These are phyloP conservation scores for Amoeboaphelidium protococcarum DNA, from an alignment of 371 early-diverging fungal genomes.

Conservation along the genomic window DNA sequence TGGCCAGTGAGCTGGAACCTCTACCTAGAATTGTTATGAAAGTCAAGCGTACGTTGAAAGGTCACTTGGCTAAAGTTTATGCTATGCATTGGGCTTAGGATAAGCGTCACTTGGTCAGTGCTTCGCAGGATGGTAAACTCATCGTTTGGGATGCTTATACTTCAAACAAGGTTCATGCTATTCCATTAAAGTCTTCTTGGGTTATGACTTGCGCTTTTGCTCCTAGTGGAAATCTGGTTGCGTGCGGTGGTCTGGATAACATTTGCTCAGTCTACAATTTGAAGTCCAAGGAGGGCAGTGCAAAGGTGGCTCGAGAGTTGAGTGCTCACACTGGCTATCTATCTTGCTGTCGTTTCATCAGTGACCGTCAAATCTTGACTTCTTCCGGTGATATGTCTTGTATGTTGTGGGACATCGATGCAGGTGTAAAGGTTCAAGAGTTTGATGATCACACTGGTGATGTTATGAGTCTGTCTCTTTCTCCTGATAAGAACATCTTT, in stretches of 20 bases:
- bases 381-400: constrained; percentile 91
- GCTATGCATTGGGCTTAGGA: constrained; percentile 95
- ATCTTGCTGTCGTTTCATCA: constrained; percentile 80
- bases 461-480: constrained; percentile 75
- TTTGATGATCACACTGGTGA: constrained; percentile 94
- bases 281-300: constrained; percentile 58
- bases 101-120: constrained; percentile 77
- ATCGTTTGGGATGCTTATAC: constrained; percentile 95
- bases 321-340: constrained; percentile 86
- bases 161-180: constrained; percentile 90
- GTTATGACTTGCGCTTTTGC: constrained; percentile 98
- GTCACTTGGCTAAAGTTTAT: constrained; percentile 94
- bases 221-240: constrained; percentile 90
- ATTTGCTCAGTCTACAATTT: constrained; percentile 89
- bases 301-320: constrained; percentile 75
- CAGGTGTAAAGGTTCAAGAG: constrained; percentile 70
- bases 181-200: constrained; percentile 91
- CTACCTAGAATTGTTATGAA: constrained; percentile 74
- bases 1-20: constrained; percentile 22
- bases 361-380: constrained; percentile 78
- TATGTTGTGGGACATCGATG: constrained; percentile 95
- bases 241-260: constrained; percentile 95
- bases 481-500: constrained; percentile 73
- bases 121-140: constrained; percentile 95
- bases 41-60: constrained; percentile 81